These are phyloP conservation scores for Scleroderma bovista DNA, from an alignment of 768 basidiomycete genomes.

Conservation along the genomic window DNA sequence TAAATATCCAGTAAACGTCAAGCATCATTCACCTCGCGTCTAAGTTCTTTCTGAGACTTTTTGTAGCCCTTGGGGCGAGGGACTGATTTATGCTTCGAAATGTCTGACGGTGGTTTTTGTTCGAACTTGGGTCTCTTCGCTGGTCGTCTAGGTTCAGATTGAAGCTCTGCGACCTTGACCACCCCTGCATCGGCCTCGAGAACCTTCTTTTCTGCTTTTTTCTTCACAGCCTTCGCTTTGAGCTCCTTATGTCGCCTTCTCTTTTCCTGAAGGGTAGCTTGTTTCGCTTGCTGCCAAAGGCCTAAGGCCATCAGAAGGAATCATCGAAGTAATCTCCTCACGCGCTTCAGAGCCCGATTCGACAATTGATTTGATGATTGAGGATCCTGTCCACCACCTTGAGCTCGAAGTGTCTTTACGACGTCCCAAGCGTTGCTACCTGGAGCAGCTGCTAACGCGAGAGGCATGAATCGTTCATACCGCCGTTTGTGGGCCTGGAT, in stretches of 20 bases:
- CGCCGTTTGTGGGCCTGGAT: conserved; percentile 61
- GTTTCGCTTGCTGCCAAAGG: conserved; percentile 40
- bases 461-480: conserved; percentile 42
- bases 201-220: conserved; percentile 16
- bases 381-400: neutral
- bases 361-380: conserved; percentile 32
- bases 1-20: too few species aligned
- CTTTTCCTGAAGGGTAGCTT: conserved; percentile 38
- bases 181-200: neutral
- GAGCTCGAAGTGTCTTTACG: conserved; percentile 18
- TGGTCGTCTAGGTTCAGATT: conserved; percentile 1
- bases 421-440: conserved; percentile 44
- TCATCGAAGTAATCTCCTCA: conserved; percentile 18
- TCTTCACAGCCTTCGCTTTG: conserved; percentile 37
- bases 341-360: conserved; percentile 61
- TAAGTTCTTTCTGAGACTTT: neutral
- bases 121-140: conserved; percentile 15
- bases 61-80: neutral
- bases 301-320: neutral
- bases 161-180: neutral
- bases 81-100: conserved; percentile 1
- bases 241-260: conserved; percentile 45
- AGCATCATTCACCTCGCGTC: too few species aligned
- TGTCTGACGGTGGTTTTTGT: neutral
- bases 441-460: conserved; percentile 36